These are phyloP conservation scores for Mesembryanthemum crystallinum DNA, from an alignment of 148 eudicot species.

Conservation along the genomic window DNA sequence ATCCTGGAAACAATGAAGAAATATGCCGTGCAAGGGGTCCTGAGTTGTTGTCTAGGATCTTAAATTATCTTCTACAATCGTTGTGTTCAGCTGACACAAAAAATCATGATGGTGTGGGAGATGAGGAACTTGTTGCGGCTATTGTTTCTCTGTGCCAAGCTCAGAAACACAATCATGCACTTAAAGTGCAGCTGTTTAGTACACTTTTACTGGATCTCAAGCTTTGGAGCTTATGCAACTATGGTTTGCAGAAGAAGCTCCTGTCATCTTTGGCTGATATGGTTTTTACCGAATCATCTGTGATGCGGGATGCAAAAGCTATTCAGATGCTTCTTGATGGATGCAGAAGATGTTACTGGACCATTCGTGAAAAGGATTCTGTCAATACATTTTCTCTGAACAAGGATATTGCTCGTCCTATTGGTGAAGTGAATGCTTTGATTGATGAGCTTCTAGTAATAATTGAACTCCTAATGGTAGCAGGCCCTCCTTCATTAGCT, in stretches of 20 bases:
- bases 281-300: constrained; percentile 93
- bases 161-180: constrained; percentile 75
- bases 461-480: constrained; percentile 81
- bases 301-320: constrained; percentile 97
- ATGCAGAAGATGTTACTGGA: constrained; percentile 97
- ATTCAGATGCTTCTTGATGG: constrained; percentile 99
- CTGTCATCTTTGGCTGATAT: constrained; percentile 96
- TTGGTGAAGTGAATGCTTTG: constrained; percentile 96
- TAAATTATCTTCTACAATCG: constrained; percentile 70
- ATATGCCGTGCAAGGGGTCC: constrained; percentile 78
- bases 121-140: constrained; percentile 96
- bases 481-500: constrained; percentile 81
- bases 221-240: constrained; percentile 95
- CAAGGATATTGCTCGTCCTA: constrained; percentile 59
- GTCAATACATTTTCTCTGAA: constrained; percentile 66
- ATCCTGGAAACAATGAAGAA: constrained; percentile 92
- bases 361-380: constrained; percentile 72
- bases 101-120: constrained; percentile 69
- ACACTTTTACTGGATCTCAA: constrained; percentile 84
- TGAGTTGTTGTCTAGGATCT: constrained; percentile 80
- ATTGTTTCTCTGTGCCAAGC: constrained; percentile 88
- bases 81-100: constrained; percentile 63
- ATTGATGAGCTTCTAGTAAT: constrained; percentile 94
- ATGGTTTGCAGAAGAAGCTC: constrained; percentile 94
- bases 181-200: constrained; percentile 95